Percentiles rank a stretch among this genome's conserved stretches.
phyloP scores from a whole-genome alignment of 495 filamentous ascomycete genomes.

The Podospora conica region DNA sequence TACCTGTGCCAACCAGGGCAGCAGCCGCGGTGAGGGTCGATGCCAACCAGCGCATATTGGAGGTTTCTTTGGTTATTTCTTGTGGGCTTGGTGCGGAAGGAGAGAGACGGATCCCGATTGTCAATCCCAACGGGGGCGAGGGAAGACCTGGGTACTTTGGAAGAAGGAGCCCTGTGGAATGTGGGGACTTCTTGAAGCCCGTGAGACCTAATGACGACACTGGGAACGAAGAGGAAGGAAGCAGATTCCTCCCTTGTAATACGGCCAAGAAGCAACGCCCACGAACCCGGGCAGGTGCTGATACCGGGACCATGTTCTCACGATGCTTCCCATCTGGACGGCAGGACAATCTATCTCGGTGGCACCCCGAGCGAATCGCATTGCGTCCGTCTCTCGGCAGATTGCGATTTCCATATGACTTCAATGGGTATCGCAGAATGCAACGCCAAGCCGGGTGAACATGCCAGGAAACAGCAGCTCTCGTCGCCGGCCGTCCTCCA shows the following conservation, averaged over 20 bases:
- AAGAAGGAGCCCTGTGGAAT: too few species aligned
- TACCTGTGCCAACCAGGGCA: background rate
- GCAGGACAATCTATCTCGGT: background rate
- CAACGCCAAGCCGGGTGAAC: background rate
- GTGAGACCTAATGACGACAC: background rate
- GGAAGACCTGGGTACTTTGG: too few species aligned
- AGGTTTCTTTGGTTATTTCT: background rate
- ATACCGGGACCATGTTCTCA: background rate
- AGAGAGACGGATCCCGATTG: background rate
- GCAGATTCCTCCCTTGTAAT: background rate
- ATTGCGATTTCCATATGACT: background rate
- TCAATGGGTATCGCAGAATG: background rate
- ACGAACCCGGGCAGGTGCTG: background rate
- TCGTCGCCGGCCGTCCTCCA: background rate
- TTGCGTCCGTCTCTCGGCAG: background rate
- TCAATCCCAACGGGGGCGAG: background rate
- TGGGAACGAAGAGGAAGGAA: background rate
- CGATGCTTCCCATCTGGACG: background rate
- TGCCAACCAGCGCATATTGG: background rate
- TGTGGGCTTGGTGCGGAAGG: background rate
- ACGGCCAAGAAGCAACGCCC: background rate
- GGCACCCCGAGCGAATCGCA: background rate
- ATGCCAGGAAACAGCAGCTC: background rate
- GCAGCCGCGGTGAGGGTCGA: background rate
- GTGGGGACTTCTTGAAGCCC: background rate